phyloP scores from a whole-genome alignment of 202 grass and related monocot species.

The Panicum virgatum region DNA sequence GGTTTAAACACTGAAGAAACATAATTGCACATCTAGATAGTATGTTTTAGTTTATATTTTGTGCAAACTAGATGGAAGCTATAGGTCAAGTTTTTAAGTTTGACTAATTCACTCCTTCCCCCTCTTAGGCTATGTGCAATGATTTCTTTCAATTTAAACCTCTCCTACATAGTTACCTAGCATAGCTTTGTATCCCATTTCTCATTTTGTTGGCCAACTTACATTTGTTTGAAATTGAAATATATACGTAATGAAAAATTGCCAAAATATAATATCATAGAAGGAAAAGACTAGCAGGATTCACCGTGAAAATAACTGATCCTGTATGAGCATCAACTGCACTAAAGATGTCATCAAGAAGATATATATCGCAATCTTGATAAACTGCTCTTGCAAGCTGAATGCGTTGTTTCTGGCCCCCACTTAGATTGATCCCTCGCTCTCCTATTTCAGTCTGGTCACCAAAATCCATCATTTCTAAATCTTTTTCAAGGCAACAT shows the following conservation, averaged over 20 bases:
- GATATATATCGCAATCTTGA: slow-evolving; percentile 66
- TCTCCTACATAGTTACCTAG: neutral
- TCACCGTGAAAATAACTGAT: slow-evolving; percentile 58
- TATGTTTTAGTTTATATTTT: no score
- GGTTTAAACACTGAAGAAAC: no score
- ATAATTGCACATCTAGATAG: no score
- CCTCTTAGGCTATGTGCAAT: no score
- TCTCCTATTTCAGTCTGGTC: slow-evolving; percentile 71
- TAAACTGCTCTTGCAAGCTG: slow-evolving; percentile 70
- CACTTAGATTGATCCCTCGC: slow-evolving; percentile 70
- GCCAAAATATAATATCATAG: neutral
- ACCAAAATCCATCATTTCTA: slow-evolving; percentile 62
- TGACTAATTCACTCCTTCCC: no score
- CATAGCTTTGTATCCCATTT: neutral
- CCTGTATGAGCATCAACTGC: slow-evolving; percentile 75
- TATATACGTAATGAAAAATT: neutral
- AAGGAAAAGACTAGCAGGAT: neutral
- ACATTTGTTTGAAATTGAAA: neutral
- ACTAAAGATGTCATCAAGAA: slow-evolving; percentile 68
- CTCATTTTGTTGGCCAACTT: neutral
- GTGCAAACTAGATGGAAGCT: no score
- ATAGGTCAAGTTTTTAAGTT: no score
- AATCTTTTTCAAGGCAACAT: slow-evolving; percentile 63
- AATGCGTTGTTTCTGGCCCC: slow-evolving; percentile 70
- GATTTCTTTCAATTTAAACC: no score